Evolutionary conservation across 2,329 filamentous ascomycete genomes (phyloP), one percentile per base, ranked within the genome.

Genomic region (Colletotrichum costaricense): DNA sequence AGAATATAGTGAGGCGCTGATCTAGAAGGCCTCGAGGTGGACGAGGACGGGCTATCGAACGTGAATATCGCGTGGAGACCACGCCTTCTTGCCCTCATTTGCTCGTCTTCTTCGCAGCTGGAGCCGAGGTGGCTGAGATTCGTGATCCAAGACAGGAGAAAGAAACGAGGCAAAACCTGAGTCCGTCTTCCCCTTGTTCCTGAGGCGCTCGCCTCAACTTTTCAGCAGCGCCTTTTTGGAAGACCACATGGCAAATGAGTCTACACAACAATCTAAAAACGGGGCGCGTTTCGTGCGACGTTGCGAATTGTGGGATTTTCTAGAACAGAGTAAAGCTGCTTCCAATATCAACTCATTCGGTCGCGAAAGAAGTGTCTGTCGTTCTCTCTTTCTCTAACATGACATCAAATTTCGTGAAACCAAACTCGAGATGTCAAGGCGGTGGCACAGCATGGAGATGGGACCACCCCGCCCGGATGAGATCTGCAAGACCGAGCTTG

Each of bases 391-490:
- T n/a, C 22, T 63, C 58, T 26, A n/a, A 49, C 52, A 69, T 55
- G 59, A 33, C 30, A 52, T 19, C 59, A 38, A 67, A 38, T 49
- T 5, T 59, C 58, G 46, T 69, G 70, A 69, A 73, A 73, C 66
- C 58, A n/a, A 16, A 55, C 30, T n/a, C 16, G 6, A 46, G 54
- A 30, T 52, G 70, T 69, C 70, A 69, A 60, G 70, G 70, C 70
- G 70, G 70, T 70, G 70, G 70, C 70, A 70, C 70, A 70, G 70
- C 67, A 64, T 55, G 19, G 11, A 63, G 49, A 59, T 46, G 28
- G 19, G 54, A 35, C 42, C 33, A 26, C 54, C 26, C 60, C 60
- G 70, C 66, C 52, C 66, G 66, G 59, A 70, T 70, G 33, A 58
- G 70, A 73, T 64, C 60, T 73, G 70, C 66, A 56, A 49, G 49